Evolutionary conservation across 345 rosid genomes (phyloP).

Genomic region (Mallotus nudiflorus): DNA sequence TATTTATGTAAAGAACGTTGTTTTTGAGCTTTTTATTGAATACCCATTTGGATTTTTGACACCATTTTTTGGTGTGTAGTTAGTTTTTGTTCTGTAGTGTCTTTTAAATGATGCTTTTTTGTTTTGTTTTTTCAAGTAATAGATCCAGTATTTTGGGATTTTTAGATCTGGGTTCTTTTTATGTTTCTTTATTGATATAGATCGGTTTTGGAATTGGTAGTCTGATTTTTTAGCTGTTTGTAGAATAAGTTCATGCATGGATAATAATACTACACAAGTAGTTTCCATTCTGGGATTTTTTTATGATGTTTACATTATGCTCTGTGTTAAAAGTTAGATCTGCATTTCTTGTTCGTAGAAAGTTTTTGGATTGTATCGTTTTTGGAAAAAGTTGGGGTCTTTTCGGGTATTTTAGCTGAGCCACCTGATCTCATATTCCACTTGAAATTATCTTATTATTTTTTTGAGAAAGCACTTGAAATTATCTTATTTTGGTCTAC

Average conservation of each 20-base stretch:
- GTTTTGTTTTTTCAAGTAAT: neutral
- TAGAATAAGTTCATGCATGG: neutral
- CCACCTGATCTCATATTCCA: neutral
- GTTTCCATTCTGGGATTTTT: neutral
- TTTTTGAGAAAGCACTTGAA: no score
- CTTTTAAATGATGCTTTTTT: neutral
- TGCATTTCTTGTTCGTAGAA: neutral
- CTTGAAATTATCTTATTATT: neutral
- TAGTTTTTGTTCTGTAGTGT: neutral
- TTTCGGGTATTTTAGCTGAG: neutral
- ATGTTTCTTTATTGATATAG: neutral
- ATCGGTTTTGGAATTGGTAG: neutral
- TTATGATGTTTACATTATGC: neutral
- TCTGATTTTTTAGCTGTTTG: neutral
- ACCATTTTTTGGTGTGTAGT: neutral
- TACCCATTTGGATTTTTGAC: slow-evolving; percentile 8
- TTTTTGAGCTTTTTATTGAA: neutral
- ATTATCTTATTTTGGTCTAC: neutral
- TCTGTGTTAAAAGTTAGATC: slow-evolving; percentile 4
- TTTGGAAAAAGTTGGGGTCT: neutral
- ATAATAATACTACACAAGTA: neutral
- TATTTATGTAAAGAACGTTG: neutral
- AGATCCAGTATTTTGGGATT: slow-evolving; percentile 8
- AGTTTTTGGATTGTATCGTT: neutral
- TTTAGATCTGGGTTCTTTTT: slow-evolving; percentile 12